These are phyloP conservation scores for Friedmanniomyces simplex DNA, from an alignment of 495 filamentous ascomycete species.

Conservation along the genomic window DNA sequence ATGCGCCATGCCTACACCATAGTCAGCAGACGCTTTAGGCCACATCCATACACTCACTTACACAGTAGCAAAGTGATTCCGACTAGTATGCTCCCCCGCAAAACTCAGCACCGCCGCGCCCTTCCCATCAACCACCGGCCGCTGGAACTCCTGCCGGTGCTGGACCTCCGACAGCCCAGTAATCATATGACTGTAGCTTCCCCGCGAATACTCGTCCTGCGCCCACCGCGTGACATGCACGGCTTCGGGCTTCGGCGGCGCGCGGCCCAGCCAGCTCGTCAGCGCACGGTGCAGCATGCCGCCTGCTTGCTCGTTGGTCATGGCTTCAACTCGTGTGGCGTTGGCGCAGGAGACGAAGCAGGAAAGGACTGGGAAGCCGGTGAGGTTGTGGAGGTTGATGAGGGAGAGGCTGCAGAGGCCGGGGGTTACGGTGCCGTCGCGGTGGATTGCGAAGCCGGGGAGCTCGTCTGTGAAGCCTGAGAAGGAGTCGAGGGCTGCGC, in stretches of 20 bases:
- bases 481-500: conserved; percentile 2
- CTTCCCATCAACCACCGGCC: conserved; percentile 1
- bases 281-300: conserved; percentile 11
- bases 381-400: conserved; percentile 12
- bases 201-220: conserved; percentile 5
- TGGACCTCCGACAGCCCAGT: conserved; percentile 2
- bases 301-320: conserved; percentile 3
- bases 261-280: conserved; percentile 8
- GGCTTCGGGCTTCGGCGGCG: conserved; percentile 8
- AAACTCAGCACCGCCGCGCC: conserved; percentile 6
- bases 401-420: conserved; percentile 6
- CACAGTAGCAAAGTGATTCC: conserved; percentile 18
- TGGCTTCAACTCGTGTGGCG: conserved; percentile 4
- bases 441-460: conserved; percentile 5
- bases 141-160: conserved; percentile 12
- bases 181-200: conserved; percentile 18
- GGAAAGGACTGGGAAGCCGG: conserved; percentile 15
- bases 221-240: conserved; percentile 20
- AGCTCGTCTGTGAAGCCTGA: conserved; percentile 11
- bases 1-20: conserved; percentile 8
- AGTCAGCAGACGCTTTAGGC: neutral
- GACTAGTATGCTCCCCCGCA: conserved; percentile 18
- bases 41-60: neutral
- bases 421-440: neutral
- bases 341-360: conserved; percentile 18